phyloP scores from a whole-genome alignment of 192 early-diverging fungal species.

The Coemansia sp. region DNA sequence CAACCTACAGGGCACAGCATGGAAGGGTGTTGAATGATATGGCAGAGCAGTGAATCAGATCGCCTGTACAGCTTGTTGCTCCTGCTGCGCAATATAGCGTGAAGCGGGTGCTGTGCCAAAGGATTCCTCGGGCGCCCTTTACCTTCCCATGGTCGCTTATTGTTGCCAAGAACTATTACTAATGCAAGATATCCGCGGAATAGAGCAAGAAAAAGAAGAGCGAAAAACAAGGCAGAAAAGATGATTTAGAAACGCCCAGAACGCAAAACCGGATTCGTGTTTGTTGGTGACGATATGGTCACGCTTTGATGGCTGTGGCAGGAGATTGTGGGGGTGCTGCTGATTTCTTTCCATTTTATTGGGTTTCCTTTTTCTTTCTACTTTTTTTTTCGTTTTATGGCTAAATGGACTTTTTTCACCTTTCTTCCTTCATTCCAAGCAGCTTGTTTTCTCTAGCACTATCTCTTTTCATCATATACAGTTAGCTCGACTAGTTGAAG shows the following conservation, averaged over 20 bases:
- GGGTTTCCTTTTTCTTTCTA: neutral
- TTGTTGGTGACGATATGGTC: neutral
- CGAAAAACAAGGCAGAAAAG: neutral
- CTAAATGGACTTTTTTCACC: neutral
- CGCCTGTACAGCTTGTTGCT: too few relatives aligned
- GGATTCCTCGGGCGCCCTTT: too few relatives aligned
- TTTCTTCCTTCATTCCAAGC: neutral
- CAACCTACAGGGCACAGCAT: slow-evolving; percentile 20
- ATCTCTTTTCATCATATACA: neutral
- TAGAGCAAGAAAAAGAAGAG: neutral
- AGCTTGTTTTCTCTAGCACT: neutral
- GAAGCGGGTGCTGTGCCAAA: too few relatives aligned
- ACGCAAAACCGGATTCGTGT: neutral
- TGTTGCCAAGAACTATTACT: too few relatives aligned
- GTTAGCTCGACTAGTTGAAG: neutral
- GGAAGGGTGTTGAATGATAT: too few relatives aligned
- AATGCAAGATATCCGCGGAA: too few relatives aligned
- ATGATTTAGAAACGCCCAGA: neutral
- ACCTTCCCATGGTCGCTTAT: too few relatives aligned
- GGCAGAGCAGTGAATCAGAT: too few relatives aligned
- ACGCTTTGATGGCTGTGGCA: neutral
- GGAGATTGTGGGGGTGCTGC: neutral
- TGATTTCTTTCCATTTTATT: neutral
- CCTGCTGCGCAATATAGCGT: too few relatives aligned
- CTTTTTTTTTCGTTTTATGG: neutral